phyloP scores from a whole-genome alignment of 1,139 yeast species.

The Pichia sp. region DNA sequence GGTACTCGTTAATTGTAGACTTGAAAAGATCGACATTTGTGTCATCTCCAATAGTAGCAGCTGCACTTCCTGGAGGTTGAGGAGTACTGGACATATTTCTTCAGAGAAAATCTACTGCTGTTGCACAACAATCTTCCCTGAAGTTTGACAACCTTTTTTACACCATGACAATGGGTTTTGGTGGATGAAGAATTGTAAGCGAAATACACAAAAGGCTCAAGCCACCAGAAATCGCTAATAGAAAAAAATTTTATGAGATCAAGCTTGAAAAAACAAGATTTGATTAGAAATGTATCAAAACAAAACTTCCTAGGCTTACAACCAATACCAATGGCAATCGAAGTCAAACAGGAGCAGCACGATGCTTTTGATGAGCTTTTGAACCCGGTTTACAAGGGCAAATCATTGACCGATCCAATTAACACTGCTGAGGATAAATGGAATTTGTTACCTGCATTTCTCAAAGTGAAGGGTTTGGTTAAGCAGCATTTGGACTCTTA shows the following conservation, averaged over 20 bases:
- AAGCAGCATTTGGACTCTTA: slow-evolving; percentile 96
- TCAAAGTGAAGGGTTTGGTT: slow-evolving; percentile 91
- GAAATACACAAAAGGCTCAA: background rate
- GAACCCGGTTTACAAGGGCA: slow-evolving; percentile 79
- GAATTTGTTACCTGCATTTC: slow-evolving; percentile 91
- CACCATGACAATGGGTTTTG: too few relatives aligned
- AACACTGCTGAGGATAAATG: slow-evolving; percentile 91
- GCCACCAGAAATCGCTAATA: background rate
- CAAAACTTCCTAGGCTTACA: too few relatives aligned
- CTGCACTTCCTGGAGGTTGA: slow-evolving; percentile 4
- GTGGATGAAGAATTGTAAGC: too few relatives aligned
- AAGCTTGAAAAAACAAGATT: background rate
- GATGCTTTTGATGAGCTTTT: slow-evolving; percentile 66
- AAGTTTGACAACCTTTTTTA: background rate
- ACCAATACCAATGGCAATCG: slow-evolving; percentile 5
- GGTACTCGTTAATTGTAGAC: slow-evolving; percentile 79
- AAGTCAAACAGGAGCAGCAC: slow-evolving; percentile 10
- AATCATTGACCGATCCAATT: slow-evolving; percentile 76
- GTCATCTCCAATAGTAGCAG: slow-evolving; percentile 1
- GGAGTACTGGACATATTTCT: slow-evolving; percentile 5
- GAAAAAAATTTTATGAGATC: background rate
- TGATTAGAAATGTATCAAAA: background rate
- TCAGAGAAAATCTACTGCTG: background rate
- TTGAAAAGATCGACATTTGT: slow-evolving; percentile 35
- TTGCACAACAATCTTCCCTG: slow-evolving; percentile 23